These are phyloP conservation scores for Cyanidium caldarium DNA, from an alignment of 23 red algal genomes.

Conservation along the genomic window DNA sequence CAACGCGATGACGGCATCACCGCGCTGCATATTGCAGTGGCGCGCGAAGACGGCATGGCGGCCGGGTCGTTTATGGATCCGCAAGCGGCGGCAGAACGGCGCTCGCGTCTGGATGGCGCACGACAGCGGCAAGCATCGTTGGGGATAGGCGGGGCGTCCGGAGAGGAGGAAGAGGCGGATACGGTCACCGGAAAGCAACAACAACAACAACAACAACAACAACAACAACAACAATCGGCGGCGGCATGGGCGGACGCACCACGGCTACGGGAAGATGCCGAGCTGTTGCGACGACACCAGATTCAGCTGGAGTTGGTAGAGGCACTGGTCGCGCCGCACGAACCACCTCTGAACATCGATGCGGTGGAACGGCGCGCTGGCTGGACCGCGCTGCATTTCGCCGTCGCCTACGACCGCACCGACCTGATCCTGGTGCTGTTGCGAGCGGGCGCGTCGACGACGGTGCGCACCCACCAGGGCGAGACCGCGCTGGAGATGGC, in stretches of 20 bases:
- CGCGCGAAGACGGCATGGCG: neutral
- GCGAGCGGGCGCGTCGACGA: neutral
- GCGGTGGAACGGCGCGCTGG: neutral
- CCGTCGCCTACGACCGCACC: neutral
- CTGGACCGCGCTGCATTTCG: conserved; percentile 1
- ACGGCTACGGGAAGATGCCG: too few species aligned
- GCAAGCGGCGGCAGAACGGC: neutral
- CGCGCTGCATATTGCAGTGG: conserved; percentile 5
- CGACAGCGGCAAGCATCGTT: too few species aligned
- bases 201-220: too few species aligned
- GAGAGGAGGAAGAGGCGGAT: too few species aligned
- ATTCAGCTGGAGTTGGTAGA: neutral
- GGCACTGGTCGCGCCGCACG: neutral
- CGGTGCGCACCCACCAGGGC: neutral
- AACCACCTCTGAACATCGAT: neutral
- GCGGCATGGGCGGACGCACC: too few species aligned
- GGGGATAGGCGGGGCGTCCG: too few species aligned
- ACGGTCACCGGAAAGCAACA: too few species aligned
- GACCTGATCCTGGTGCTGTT: neutral
- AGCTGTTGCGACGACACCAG: neutral
- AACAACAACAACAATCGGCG: neutral
- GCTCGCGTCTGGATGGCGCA: neutral
- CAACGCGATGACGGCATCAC: neutral
- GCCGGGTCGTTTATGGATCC: neutral
- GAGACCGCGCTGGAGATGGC: neutral